Evolutionary conservation across 805 yeast species (phyloP).

Genomic region (Hanseniaspora lachancei): DNA sequence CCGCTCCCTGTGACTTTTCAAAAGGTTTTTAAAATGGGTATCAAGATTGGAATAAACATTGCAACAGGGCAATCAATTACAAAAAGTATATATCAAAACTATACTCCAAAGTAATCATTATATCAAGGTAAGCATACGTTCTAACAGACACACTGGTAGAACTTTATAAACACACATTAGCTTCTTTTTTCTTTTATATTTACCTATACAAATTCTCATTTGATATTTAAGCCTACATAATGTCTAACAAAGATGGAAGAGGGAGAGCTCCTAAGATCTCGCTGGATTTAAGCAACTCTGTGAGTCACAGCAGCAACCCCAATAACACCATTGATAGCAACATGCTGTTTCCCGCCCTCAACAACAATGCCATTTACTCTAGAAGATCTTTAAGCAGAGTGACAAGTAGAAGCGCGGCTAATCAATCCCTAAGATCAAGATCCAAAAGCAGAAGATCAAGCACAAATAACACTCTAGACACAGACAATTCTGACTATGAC

Average conservation of each 20-base stretch:
- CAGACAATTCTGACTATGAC: constrained; percentile 1
- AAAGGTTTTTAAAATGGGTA: background rate
- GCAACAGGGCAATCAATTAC: background rate
- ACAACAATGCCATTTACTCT: constrained; percentile 7
- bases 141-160: too few species aligned
- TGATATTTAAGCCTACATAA: background rate
- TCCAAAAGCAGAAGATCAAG: constrained; percentile 2
- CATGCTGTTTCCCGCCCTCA: background rate
- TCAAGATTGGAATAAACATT: background rate
- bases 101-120: too few species aligned
- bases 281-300: background rate
- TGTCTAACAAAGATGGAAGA: constrained; percentile 1
- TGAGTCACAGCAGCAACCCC: background rate
- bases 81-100: background rate
- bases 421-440: background rate
- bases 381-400: constrained; percentile 11
- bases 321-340: background rate
- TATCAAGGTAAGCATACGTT: too few species aligned
- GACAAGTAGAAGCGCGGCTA: background rate
- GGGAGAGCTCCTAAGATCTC: constrained; percentile 10
- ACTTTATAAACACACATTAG: too few species aligned
- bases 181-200: background rate
- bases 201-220: background rate
- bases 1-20: background rate
- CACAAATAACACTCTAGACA: background rate